Evolutionary conservation across 1,284 basidiomycete genomes (phyloP).

Genomic region (Sporisorium reilianum): DNA sequence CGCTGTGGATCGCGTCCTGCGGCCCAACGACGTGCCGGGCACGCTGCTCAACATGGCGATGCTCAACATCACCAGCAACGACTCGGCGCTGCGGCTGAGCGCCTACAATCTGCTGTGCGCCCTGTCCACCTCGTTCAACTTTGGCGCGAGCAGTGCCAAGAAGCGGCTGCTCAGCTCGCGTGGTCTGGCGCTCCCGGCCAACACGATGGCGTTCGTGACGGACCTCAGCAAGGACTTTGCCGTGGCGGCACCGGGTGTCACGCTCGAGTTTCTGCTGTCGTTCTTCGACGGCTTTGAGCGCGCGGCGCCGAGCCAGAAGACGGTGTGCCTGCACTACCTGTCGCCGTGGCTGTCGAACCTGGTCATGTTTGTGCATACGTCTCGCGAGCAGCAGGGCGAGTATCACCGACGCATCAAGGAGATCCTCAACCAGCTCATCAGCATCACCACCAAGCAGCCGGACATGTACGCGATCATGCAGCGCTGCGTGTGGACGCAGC

Average conservation of each 20-base stretch:
- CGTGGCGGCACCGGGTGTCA: constrained; percentile 61
- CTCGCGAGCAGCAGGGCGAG: constrained; percentile 61
- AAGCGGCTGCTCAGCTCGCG: constrained; percentile 57
- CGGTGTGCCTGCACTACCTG: constrained; percentile 62
- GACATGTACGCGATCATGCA: constrained; percentile 67
- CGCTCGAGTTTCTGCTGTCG: constrained; percentile 63
- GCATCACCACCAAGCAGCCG: constrained; percentile 64
- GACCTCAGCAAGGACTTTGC: constrained; percentile 66
- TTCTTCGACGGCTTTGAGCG: constrained; percentile 66
- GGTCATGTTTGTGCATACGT: constrained; percentile 61
- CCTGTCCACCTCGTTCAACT: constrained; percentile 66
- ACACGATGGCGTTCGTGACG: constrained; percentile 62
- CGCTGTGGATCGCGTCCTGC: constrained; percentile 53
- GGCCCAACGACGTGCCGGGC: constrained; percentile 64
- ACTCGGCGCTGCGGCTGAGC: constrained; percentile 53
- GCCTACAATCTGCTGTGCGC: constrained; percentile 66
- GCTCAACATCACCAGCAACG: constrained; percentile 65
- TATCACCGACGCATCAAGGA: constrained; percentile 65
- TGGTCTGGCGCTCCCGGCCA: constrained; percentile 62
- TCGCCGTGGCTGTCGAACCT: constrained; percentile 65
- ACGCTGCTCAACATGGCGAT: constrained; percentile 67
- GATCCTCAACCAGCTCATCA: constrained; percentile 62
- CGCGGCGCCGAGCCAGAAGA: constrained; percentile 60
- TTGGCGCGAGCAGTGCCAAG: constrained; percentile 60
- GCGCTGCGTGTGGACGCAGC: constrained; percentile 62